Conservation (phyloP, 345 rosid genomes). For the Hypericum perforatum region DNA sequence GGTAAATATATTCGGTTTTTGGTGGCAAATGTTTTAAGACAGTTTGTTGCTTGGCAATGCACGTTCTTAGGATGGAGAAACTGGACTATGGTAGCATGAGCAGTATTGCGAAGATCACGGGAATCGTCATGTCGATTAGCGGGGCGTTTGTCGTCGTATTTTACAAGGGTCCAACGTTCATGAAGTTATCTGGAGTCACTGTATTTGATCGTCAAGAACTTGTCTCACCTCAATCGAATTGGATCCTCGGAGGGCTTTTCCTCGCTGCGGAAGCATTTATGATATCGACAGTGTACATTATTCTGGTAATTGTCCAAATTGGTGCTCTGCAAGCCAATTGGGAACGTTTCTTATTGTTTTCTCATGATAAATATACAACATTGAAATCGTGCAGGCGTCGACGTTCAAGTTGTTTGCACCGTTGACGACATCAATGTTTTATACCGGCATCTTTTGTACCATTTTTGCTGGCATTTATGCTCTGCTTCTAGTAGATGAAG, state of each 20-base stretch:
- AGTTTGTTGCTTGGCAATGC: constrained; percentile 3
- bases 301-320: constrained; percentile 13
- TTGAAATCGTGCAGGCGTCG: too few species aligned
- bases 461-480: constrained; percentile 17
- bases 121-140: constrained; percentile 31
- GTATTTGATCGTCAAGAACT: background rate
- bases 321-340: background rate
- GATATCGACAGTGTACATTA: background rate
- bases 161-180: constrained; percentile 25
- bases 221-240: constrained; percentile 1
- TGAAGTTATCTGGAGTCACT: too few species aligned
- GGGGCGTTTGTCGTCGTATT: constrained; percentile 39
- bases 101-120: constrained; percentile 27
- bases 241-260: constrained; percentile 26
- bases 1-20: background rate
- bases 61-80: constrained; percentile 32
- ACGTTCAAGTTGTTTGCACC: too few species aligned
- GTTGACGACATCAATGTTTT: background rate
- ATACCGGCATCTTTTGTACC: constrained; percentile 12
- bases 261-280: background rate
- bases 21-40: background rate
- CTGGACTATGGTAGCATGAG: constrained; percentile 26
- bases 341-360: background rate
- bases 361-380: too few species aligned
- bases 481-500: constrained; percentile 14